Evolutionary conservation across 805 yeast genomes (phyloP).

Genomic region (Ogataea nitratoaversa): DNA sequence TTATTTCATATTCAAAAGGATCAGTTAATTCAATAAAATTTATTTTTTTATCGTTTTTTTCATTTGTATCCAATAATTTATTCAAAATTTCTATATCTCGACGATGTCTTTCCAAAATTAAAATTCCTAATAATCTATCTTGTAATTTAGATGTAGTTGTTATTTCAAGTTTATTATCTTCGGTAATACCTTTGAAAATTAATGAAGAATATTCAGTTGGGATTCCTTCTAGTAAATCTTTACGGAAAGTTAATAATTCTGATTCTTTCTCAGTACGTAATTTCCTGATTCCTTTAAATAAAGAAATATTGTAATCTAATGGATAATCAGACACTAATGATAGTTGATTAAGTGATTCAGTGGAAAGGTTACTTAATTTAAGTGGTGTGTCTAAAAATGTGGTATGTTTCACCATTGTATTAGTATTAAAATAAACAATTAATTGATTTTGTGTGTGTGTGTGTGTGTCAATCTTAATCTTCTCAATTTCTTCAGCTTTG

Average conservation of each 20-base stretch:
- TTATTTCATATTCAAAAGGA: constrained; percentile 31
- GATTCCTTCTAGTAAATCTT: constrained; percentile 16
- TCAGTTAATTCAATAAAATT: constrained; percentile 22
- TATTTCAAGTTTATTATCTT: constrained; percentile 8
- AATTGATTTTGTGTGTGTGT: no score
- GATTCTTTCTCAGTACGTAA: constrained; percentile 16
- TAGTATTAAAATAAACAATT: no score
- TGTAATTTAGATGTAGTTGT: constrained; percentile 33
- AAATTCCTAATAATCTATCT: constrained; percentile 29
- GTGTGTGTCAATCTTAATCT: no score
- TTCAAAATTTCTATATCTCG: constrained; percentile 29
- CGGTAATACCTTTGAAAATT: constrained; percentile 21
- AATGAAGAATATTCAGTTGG: constrained; percentile 23
- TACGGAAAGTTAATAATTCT: constrained; percentile 21
- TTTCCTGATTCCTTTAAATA: constrained; percentile 29
- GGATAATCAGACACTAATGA: constrained; percentile 32
- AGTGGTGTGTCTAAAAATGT: constrained; percentile 14
- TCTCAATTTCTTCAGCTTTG: no score
- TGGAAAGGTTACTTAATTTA: constrained; percentile 7
- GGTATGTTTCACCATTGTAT: background rate
- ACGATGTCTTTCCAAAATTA: constrained; percentile 34
- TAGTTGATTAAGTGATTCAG: constrained; percentile 14
- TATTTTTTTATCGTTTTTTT: constrained; percentile 14
- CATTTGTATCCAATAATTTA: constrained; percentile 11
- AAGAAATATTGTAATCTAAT: constrained; percentile 35